Evolutionary conservation across 1,284 basidiomycete species (phyloP).

Genomic region (Ceratobasidium sp.): DNA sequence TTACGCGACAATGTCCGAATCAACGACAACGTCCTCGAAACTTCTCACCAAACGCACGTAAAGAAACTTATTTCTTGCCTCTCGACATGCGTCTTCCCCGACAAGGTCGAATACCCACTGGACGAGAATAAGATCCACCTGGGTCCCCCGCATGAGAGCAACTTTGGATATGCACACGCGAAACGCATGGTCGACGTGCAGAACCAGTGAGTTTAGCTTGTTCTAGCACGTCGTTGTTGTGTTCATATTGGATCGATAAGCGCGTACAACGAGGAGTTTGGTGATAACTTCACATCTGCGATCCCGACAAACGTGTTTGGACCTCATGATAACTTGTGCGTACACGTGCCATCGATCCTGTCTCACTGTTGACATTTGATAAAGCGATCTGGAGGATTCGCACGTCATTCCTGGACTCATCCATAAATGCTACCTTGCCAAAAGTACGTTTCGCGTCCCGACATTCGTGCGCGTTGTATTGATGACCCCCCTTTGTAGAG

Average conservation of each 20-base stretch:
- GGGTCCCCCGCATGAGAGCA: conserved; percentile 86
- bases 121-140: conserved; percentile 87
- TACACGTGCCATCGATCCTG: neutral
- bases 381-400: conserved; percentile 82
- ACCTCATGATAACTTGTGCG: conserved; percentile 79
- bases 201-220: conserved; percentile 70
- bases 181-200: conserved; percentile 93
- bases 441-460: conserved; percentile 60
- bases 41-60: conserved; percentile 67
- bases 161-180: conserved; percentile 91
- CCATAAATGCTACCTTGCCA: conserved; percentile 87
- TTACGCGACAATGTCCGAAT: conserved; percentile 88
- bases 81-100: conserved; percentile 88
- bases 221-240: neutral
- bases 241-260: conserved; percentile 52
- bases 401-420: conserved; percentile 91
- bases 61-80: conserved; percentile 84
- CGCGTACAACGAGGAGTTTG: conserved; percentile 90
- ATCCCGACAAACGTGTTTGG: conserved; percentile 94
- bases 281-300: conserved; percentile 88
- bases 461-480: conserved; percentile 5
- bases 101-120: conserved; percentile 80
- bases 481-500: conserved; percentile 57
- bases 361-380: conserved; percentile 38
- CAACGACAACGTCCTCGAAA: conserved; percentile 87